Evolutionary conservation across 768 basidiomycete species (phyloP), one percentile per base, ranked within the genome.

Genomic region (Mycena kentingensis): DNA sequence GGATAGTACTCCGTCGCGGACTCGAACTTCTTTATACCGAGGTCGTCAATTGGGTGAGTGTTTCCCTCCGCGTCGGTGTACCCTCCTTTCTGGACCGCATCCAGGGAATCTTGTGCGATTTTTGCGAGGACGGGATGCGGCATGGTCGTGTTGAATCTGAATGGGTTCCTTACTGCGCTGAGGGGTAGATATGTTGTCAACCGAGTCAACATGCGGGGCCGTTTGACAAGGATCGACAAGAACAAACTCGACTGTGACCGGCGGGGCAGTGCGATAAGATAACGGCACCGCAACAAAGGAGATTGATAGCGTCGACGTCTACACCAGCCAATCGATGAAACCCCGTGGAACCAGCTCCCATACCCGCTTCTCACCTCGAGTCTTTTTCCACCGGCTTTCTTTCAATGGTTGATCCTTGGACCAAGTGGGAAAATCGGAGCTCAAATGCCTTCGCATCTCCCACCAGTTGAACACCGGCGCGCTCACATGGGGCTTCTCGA

Each of bases 51-150:
- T 39, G 79, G 61, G 56, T 72, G 71, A 61, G 73, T 65, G 3
- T 58, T 60, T 8, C 54, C 55, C 32, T 67, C 61, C 4, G 61
- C 53, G 12, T 67, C 55, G 22, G 58, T 64, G 56, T 73, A 67
- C 7, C 63, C 64, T 26, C 80, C 79, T 12, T 64, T 55, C 32
- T 73, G 60, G 45, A 81, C 73, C 5, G 74, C 72, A 7, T 66
- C 59, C 7, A 81, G 63, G 2, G 79, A 81, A 35, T 65, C 60
- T 19, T 75, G 67, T 29, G 80, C 78, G 36, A 81, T 77, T 34
- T 67, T 55, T 53, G 41, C 49, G 16, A 59, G 29, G 27, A 25
- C 25, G 21, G 48, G 35, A 21, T 39, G 18, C 10, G 48, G 48
- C 48, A 49, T 49, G 3, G 35, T 49, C 24, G 36, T 42, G 22